A percentile compares a stretch with the other conserved stretches of the same genome.
phyloP scores from a whole-genome alignment of 2,329 filamentous ascomycete genomes.

The Diaporthe citriasiana region DNA sequence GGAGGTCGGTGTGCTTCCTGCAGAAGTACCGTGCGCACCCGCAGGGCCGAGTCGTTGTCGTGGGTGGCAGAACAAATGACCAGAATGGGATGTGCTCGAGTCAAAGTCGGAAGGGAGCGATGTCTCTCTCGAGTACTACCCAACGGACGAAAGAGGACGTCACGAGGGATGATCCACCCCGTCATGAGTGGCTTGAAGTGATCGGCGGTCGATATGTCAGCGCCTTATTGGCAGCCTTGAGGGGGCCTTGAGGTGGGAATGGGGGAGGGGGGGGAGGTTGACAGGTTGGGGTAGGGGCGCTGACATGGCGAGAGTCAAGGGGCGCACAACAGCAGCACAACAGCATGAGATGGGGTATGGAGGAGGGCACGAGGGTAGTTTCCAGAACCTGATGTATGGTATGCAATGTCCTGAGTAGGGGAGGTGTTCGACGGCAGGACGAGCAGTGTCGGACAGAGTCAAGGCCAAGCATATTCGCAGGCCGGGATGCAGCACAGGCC shows the following conservation, averaged over 20 bases:
- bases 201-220: constrained; percentile 22
- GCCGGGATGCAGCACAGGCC: constrained; percentile 17
- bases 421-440: constrained; percentile 15
- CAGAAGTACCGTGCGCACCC: constrained; percentile 2
- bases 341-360: not conserved
- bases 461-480: constrained; percentile 2
- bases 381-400: not conserved
- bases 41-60: constrained; percentile 1
- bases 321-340: constrained; percentile 14
- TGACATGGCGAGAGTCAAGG: constrained; percentile 21
- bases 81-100: constrained; percentile 9
- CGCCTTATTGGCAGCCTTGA: constrained; percentile 26
- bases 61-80: constrained; percentile 27
- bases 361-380: constrained; percentile 19
- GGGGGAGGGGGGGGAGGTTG: not conserved
- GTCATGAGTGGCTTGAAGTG: constrained; percentile 27
- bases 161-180: constrained; percentile 33
- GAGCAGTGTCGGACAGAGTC: not conserved
- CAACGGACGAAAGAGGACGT: constrained; percentile 15
- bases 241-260: not conserved
- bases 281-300: constrained; percentile 17
- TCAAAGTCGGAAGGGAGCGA: constrained; percentile 1
- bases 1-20: constrained; percentile 14
- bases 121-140: constrained; percentile 30
- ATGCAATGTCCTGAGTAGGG: not conserved